These are phyloP conservation scores for Calendula officinalis DNA, from an alignment of 129 eudicot genomes.

Conservation along the genomic window DNA sequence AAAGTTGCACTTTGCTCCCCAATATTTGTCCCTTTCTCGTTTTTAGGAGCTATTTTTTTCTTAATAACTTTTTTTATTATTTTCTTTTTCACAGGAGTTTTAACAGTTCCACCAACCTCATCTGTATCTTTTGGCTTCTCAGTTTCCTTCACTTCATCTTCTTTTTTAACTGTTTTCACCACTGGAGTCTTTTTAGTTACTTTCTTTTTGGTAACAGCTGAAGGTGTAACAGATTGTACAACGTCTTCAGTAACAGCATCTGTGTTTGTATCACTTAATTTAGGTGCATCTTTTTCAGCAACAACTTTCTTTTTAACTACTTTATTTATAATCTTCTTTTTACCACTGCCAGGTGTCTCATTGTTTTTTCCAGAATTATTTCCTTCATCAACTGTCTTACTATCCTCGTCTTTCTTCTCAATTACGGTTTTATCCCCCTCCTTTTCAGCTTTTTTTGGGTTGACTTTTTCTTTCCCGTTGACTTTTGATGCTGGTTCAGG, in stretches of 20 bases:
- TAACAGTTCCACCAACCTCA: conserved; percentile 39
- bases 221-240: conserved; percentile 35
- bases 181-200: conserved; percentile 43
- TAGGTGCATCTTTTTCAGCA: conserved; percentile 38
- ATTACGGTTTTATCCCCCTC: conserved; percentile 37
- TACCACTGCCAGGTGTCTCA: conserved; percentile 49
- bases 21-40: conserved; percentile 16
- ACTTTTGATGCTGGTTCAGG: conserved; percentile 27
- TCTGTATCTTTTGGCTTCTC: conserved; percentile 38
- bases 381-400: conserved; percentile 33
- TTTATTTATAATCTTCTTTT: conserved; percentile 64
- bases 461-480: conserved; percentile 40
- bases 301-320: conserved; percentile 66
- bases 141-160: conserved; percentile 44
- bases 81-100: conserved; percentile 61
- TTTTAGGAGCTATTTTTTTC: conserved; percentile 41
- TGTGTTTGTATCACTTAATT: conserved; percentile 29
- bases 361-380: conserved; percentile 36
- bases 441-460: conserved; percentile 38
- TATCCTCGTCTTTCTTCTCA: conserved; percentile 17
- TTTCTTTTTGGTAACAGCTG: conserved; percentile 44
- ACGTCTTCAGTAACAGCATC: conserved; percentile 42
- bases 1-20: conserved; percentile 31
- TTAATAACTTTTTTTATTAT: conserved; percentile 67
- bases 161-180: conserved; percentile 33